Conservation (phyloP, 192 early-diverging fungal species). For the Allomyces macrogynus region DNA sequence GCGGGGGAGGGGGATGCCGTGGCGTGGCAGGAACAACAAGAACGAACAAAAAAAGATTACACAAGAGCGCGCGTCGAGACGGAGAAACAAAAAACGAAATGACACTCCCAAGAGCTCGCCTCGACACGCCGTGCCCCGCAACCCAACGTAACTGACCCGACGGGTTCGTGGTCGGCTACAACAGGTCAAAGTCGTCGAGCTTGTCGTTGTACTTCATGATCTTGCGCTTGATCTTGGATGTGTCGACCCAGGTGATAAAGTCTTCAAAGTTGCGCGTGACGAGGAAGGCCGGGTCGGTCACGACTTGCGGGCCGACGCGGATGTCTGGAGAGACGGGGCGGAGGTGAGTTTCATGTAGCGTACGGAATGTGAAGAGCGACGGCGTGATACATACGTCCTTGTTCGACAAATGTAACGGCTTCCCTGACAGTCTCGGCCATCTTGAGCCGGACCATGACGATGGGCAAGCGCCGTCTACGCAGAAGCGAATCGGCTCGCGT, state of each 20-base stretch:
- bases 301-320: slow-evolving; percentile 72
- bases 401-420: slow-evolving; percentile 76
- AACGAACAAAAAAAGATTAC: no score
- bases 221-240: slow-evolving; percentile 93
- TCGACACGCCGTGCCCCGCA: no score
- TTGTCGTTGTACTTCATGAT: slow-evolving; percentile 86
- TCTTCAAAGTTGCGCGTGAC: slow-evolving; percentile 82
- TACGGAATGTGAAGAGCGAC: no score
- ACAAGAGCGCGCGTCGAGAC: no score
- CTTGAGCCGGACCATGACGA: slow-evolving; percentile 83
- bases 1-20: no score
- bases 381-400: slow-evolving; percentile 32
- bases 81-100: no score
- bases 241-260: slow-evolving; percentile 92
- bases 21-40: no score
- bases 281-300: slow-evolving; percentile 74
- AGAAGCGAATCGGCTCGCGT: not conserved
- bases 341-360: no score
- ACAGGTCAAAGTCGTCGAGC: slow-evolving; percentile 74
- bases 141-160: no score
- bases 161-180: slow-evolving; percentile 18
- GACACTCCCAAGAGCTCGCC: no score
- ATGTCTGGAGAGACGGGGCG: slow-evolving; percentile 23
- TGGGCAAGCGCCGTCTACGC: slow-evolving; percentile 50
- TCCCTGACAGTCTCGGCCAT: slow-evolving; percentile 87